A percentile compares a stretch with the other conserved stretches of the same genome.
phyloP scores from a whole-genome alignment of 2,329 filamentous ascomycete species.

The Emergomyces pasteurianus region DNA sequence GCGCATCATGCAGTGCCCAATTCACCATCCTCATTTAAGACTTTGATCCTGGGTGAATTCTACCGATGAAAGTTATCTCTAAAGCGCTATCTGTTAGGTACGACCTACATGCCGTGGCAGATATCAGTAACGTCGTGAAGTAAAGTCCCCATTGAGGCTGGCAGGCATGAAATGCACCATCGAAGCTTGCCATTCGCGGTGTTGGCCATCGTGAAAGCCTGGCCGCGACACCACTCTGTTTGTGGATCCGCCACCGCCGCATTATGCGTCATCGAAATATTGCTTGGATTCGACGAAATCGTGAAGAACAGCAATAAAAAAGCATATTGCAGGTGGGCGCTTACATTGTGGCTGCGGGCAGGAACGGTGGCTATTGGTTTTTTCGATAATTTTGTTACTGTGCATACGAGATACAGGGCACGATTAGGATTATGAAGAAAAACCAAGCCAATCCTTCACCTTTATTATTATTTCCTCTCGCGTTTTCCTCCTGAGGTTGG shows the following conservation, averaged over 20 bases:
- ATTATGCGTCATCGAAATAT: not conserved
- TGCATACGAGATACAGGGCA: not conserved
- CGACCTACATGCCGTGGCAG: not conserved
- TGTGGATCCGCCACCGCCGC: not conserved
- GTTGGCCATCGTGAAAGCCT: not conserved
- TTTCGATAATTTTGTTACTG: not conserved
- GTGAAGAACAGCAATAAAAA: not conserved
- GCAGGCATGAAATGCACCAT: not conserved
- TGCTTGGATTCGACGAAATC: not conserved
- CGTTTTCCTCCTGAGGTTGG: not conserved
- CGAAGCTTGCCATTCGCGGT: not conserved
- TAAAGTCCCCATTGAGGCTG: not conserved
- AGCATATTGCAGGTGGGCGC: no score
- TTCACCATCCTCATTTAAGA: not conserved
- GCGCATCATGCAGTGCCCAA: not conserved
- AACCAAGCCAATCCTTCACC: not conserved
- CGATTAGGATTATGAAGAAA: not conserved
- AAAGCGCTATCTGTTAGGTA: not conserved
- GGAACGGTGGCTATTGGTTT: not conserved
- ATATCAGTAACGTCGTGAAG: not conserved
- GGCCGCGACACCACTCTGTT: not conserved
- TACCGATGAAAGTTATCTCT: not conserved
- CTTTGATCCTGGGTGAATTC: not conserved
- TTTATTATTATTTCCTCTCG: not conserved
- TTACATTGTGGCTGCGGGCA: not conserved